Percentiles rank a stretch among this genome's conserved stretches.
These are phyloP conservation scores for Nicotiana benthamiana DNA, from an alignment of 257 asterid species.

Conservation along the genomic window DNA sequence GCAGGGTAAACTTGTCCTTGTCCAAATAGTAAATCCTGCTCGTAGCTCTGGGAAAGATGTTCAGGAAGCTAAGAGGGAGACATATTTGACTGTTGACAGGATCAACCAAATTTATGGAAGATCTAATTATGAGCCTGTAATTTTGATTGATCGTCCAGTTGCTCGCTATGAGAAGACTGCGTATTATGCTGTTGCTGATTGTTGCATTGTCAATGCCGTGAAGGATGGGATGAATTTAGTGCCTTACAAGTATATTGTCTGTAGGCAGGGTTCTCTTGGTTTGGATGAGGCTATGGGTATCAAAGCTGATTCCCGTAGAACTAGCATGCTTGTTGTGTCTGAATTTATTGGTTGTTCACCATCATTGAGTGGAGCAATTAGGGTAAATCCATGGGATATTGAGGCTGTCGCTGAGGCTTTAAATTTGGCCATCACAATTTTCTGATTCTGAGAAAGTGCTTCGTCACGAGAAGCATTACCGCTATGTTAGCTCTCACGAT, in stretches of 20 bases:
- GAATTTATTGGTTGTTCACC: slow-evolving; percentile 97
- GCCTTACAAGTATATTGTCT: slow-evolving; percentile 73
- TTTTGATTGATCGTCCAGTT: slow-evolving; percentile 67
- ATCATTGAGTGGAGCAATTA: slow-evolving; percentile 79
- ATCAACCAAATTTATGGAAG: slow-evolving; percentile 54
- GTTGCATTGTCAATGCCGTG: slow-evolving; percentile 91
- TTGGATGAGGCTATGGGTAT: slow-evolving; percentile 42
- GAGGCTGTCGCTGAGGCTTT: slow-evolving; percentile 87
- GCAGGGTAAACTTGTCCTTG: slow-evolving; percentile 56
- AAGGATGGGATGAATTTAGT: slow-evolving; percentile 97
- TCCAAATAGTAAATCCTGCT: slow-evolving; percentile 91
- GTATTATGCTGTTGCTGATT: slow-evolving; percentile 81
- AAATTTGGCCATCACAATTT: slow-evolving; percentile 49
- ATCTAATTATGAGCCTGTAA: slow-evolving; percentile 54
- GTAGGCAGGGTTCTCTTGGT: slow-evolving; percentile 69
- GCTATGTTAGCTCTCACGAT: slow-evolving; percentile 83
- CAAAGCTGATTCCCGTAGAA: slow-evolving; percentile 37
- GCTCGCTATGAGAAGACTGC: slow-evolving; percentile 82
- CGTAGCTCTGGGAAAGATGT: slow-evolving; percentile 90
- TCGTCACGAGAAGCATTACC: slow-evolving; percentile 83
- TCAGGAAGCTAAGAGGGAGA: slow-evolving; percentile 71
- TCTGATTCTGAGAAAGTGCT: slow-evolving; percentile 61
- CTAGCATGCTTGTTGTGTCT: slow-evolving; percentile 83
- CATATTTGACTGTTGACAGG: slow-evolving; percentile 55
- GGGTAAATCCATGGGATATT: slow-evolving; percentile 94